Evolutionary conservation across 1,284 basidiomycete genomes (phyloP), one percentile per base, ranked within the genome.

Genomic region (Ustilago bromivora): DNA sequence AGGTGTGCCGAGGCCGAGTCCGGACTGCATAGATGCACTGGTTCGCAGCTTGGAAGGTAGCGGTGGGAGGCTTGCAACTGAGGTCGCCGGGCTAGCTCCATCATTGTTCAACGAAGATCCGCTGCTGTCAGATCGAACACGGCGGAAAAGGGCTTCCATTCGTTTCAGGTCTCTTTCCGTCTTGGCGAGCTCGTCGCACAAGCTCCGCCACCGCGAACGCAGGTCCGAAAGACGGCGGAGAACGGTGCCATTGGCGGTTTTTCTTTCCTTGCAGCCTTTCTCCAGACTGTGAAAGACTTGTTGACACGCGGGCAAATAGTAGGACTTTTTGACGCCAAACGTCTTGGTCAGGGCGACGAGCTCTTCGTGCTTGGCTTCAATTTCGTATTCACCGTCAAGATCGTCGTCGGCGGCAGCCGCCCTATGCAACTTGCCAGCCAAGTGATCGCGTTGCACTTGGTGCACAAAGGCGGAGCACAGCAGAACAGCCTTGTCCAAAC

Each of bases 221-320:
- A 93, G 92, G 83, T 95, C 94, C 10, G 92, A 92, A 82, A 93
- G 93, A 72, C 94, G 89, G 66, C 95, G 90, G 62, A 98, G 87
- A 32, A 94, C 93, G 87, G 96, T 95, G 3, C 96, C 96, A 76
- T 98, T 98, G 89, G 94, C 94, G 17, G 95, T 96, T 1, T 93
- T 91, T 57, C 94, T 90, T 76, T 96, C 94, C 69, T 91, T 90
- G 35, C 98, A 92, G 43, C 94, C 94, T 85, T 94, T 96, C 84
- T 95, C 94, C 81, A 98, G 92, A 79, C 95, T 95, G 23, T 92
- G 91, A n/a, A 98, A 89, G 46, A 96, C 95, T 85, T 95, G 95
- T 12, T 92, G 92, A 4, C 94, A 93, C 28, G 95, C 94, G 0
- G 95, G 95, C 87, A 94, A 91, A 85, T 98, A 98, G 86, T 94